phyloP scores from a whole-genome alignment of 2,329 filamentous ascomycete species.

The Dothideomycetes sp. region DNA sequence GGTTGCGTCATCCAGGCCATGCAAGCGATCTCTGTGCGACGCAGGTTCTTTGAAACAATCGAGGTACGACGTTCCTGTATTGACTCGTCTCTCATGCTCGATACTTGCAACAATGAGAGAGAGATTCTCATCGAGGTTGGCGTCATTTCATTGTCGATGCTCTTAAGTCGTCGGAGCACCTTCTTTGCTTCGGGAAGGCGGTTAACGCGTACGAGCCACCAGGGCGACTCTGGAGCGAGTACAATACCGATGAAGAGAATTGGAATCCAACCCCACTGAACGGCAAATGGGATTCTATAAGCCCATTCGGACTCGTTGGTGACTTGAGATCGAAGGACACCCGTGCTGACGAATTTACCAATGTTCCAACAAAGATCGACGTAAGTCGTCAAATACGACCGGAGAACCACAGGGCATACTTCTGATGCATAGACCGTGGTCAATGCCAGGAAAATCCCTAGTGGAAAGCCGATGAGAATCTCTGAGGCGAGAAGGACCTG shows the following conservation, averaged over 20 bases:
- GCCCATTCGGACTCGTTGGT: neutral
- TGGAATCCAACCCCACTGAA: constrained; percentile 30
- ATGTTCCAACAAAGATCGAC: constrained; percentile 52
- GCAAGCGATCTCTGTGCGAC: constrained; percentile 33
- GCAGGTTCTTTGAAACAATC: constrained; percentile 33
- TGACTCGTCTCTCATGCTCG: constrained; percentile 26
- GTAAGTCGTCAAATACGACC: constrained; percentile 47
- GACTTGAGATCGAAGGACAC: constrained; percentile 14
- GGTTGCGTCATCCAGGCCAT: constrained; percentile 30
- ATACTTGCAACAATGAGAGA: neutral
- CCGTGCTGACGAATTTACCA: constrained; percentile 43
- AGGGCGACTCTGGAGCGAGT: constrained; percentile 26
- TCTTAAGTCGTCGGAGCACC: neutral
- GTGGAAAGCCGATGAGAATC: constrained; percentile 38
- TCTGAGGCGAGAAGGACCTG: constrained; percentile 1
- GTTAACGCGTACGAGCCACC: constrained; percentile 26
- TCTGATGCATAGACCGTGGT: constrained; percentile 55
- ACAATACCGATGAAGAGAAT: too few species aligned
- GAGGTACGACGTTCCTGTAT: constrained; percentile 22
- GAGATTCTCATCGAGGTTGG: neutral
- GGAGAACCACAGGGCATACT: constrained; percentile 45
- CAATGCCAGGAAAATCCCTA: constrained; percentile 13
- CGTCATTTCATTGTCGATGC: neutral
- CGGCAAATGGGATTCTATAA: constrained; percentile 1
- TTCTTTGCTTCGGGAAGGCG: neutral